Evolutionary conservation across 2,329 filamentous ascomycete species (phyloP), one percentile per base, ranked within the genome.

Genomic region (Penicillium italicum): DNA sequence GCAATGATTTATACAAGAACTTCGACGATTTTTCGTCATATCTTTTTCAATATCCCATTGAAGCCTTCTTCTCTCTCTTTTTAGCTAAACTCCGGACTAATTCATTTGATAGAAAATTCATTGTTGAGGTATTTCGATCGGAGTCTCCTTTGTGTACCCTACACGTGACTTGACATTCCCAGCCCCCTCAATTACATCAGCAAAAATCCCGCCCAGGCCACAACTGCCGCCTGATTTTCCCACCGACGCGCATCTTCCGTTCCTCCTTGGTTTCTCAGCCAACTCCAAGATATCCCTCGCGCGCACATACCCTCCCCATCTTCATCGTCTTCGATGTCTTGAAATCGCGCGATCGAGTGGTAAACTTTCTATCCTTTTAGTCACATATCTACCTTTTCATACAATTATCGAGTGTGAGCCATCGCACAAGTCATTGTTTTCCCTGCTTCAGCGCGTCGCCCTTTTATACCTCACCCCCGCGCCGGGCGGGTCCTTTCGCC

Each of bases 391-490:
- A 41, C 26, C n/a, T 24, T 55, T 42, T 34, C 14, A 24, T 22
- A 40, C 44, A 26, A 40, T 53, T 50, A 48, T 45, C 41, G 41
- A 46, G 34, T 45, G 59, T 50, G 57, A 50, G 31, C 41, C 33
- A 36, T 46, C 55, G 47, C 51, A 60, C 51, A 55, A 63, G 60
- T 59, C 59, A 60, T 69, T 71, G 66, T 71, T 72, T 63, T 70
- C 63, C 57, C 56, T 62, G 57, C 56, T 64, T 58, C 62, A 62
- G 68, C 70, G 70, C 70, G 70, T 72, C 66, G 64, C 45, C 57
- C 50, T 65, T 62, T 57, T 58, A 63, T 63, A 56, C 58, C 60
- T 60, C 62, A 66, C 34, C 67, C 69, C 70, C 68, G 66, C 68
- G 62, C 64, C 65, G 63, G 66, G 67, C 67, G 69, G 69, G 67